Base-by-base conservation (phyloP, 805 yeast species). In the Zygoascus bituminiphila region DNA sequence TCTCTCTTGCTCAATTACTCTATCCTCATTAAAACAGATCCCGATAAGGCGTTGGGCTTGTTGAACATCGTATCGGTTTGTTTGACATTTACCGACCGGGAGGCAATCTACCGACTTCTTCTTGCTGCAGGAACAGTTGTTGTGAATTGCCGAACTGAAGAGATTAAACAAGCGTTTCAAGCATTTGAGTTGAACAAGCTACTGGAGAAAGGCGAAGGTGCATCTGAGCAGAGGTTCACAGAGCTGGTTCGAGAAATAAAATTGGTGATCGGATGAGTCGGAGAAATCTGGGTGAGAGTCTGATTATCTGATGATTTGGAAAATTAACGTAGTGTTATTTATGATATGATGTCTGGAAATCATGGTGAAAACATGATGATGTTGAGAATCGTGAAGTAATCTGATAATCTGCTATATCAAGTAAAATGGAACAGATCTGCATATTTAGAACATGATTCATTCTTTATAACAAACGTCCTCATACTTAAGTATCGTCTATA, bases 101-200 rank as follows among this genome's bases (percentile, higher is more conserved):
- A 86, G 62, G 77, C 88, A 2, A 77, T 79, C 0, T 86, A 85
- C 62, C 72, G 95, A 58, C 54, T 80, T 20, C 53, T 74, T 9
- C 70, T 85, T 22, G 80, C 84, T 0, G 73, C 71, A 49, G 94
- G 93, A 2, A 84, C 86, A 42, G 53, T 80, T 33, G 57, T 74
- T 17, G 51, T 56, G 19, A 51, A 51, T 43, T 46, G 53, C 31
- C 45, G 35, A 9, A 24, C 44, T 7, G 54, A 50, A 29, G 44
- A 33, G 15, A 22, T 43, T 46, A 46, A 42, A 41, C 49, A 42
- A 29, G 45, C 44, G 17, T 37, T 36, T 20, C 25, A 36, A 22
- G 45, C 33, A 5, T 43, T 33, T 15, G 46, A 33, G 24, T 36
- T 40, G 21, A 23, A 26, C 10, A 7, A 19, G 36, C 15, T 41